These are phyloP conservation scores for Candida ulmi DNA, from an alignment of 805 yeast genomes.

Conservation along the genomic window DNA sequence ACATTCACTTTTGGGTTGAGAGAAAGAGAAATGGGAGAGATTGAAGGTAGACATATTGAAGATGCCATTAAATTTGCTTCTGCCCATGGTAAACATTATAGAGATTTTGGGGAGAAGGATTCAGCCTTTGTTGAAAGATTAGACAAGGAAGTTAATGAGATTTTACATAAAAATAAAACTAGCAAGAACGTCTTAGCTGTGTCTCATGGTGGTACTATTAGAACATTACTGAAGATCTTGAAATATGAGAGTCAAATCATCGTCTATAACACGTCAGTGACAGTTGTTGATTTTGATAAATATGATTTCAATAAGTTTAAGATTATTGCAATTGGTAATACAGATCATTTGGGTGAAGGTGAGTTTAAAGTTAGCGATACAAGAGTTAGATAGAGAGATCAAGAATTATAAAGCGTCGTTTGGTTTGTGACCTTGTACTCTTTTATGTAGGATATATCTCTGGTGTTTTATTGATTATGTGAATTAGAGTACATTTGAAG, in stretches of 20 bases:
- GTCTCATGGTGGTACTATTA: conserved; percentile 80
- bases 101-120: conserved; percentile 52
- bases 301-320: conserved; percentile 30
- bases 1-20: conserved; percentile 41
- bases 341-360: conserved; percentile 57
- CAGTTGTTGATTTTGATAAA: conserved; percentile 54
- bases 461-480: no score
- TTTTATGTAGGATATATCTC: no score
- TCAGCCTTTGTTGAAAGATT: conserved; percentile 32
- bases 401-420: no score
- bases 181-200: conserved; percentile 52
- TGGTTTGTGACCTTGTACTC: no score
- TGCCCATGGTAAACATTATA: conserved; percentile 47
- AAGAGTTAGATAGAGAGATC: conserved; percentile 29
- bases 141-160: conserved; percentile 35
- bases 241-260: conserved; percentile 40
- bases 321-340: conserved; percentile 56
- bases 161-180: conserved; percentile 31
- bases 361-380: conserved; percentile 44
- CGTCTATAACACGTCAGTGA: conserved; percentile 73
- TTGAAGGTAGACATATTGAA: conserved; percentile 65
- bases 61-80: conserved; percentile 54
- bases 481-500: no score
- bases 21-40: conserved; percentile 74
- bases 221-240: conserved; percentile 50